Percentiles rank a stretch among this genome's conserved stretches.
phyloP scores from a whole-genome alignment of 2,329 filamentous ascomycete species.

The Venturia effusa region DNA sequence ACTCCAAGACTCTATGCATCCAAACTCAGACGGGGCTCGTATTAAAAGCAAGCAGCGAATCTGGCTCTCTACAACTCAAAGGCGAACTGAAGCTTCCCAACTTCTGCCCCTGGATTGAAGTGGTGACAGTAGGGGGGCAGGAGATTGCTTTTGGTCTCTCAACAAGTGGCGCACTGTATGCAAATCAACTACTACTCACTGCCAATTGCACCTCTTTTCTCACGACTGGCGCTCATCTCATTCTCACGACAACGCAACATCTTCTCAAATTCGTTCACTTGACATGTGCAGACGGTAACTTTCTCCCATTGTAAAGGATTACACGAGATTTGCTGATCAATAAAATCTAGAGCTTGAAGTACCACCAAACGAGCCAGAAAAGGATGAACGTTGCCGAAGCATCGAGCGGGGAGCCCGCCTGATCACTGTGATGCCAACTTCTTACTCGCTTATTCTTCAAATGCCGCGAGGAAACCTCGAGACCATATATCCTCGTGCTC shows the following conservation, averaged over 20 bases:
- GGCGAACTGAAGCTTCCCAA: slow-evolving; percentile 13
- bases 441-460: slow-evolving; percentile 76
- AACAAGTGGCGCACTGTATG: slow-evolving; percentile 66
- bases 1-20: neutral
- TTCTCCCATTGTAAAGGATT: neutral
- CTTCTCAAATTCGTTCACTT: slow-evolving; percentile 91
- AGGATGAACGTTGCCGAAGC: slow-evolving; percentile 81
- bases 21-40: neutral
- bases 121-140: slow-evolving; percentile 30
- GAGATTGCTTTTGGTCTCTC: slow-evolving; percentile 54
- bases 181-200: slow-evolving; percentile 59
- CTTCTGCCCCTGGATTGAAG: slow-evolving; percentile 22
- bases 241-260: slow-evolving; percentile 88
- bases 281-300: slow-evolving; percentile 49
- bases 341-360: slow-evolving; percentile 59
- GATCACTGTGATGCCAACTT: slow-evolving; percentile 80
- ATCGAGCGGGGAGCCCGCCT: slow-evolving; percentile 83
- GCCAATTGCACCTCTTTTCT: slow-evolving; percentile 91
- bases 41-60: neutral
- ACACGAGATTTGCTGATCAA: neutral
- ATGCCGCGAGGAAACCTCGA: slow-evolving; percentile 95
- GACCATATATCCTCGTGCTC: slow-evolving; percentile 83
- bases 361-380: slow-evolving; percentile 79
- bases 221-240: slow-evolving; percentile 68
- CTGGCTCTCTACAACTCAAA: neutral